Conservation (phyloP, 441 rosid species). For the Eruca vesicaria region DNA sequence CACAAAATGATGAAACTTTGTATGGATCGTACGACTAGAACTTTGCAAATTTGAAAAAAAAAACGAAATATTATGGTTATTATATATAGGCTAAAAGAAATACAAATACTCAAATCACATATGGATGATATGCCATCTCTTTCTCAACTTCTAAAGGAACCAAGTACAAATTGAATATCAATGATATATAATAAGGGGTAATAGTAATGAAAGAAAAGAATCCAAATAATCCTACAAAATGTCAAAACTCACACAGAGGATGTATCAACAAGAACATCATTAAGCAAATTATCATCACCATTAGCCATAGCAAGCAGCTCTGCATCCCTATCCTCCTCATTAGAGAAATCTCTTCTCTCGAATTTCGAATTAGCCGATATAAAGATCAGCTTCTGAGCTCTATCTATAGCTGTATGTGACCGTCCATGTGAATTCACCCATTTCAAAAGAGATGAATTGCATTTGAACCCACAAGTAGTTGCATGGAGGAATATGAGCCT, state of each 20-base stretch:
- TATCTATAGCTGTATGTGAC: slow-evolving; percentile 60
- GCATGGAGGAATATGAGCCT: slow-evolving; percentile 95
- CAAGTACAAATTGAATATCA: slow-evolving; percentile 45
- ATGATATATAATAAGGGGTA: slow-evolving; percentile 9
- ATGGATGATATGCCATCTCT: slow-evolving; percentile 3
- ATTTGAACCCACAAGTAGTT: slow-evolving; percentile 80
- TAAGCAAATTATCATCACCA: slow-evolving; percentile 85
- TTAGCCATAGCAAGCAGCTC: slow-evolving; percentile 76
- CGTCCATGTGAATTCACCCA: slow-evolving; percentile 70
- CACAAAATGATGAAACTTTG: not conserved
- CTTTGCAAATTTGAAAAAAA: not conserved
- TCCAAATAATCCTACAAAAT: slow-evolving; percentile 74
- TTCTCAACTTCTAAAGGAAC: slow-evolving; percentile 45
- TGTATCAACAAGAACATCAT: slow-evolving; percentile 82
- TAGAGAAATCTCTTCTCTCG: slow-evolving; percentile 72
- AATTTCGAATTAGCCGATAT: slow-evolving; percentile 86
- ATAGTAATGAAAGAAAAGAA: slow-evolving; percentile 51
- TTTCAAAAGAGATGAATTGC: slow-evolving; percentile 77
- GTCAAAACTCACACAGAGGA: slow-evolving; percentile 62
- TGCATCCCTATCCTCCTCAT: slow-evolving; percentile 85
- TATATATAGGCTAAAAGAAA: slow-evolving; percentile 17
- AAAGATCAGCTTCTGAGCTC: slow-evolving; percentile 83
- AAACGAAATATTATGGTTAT: not conserved
- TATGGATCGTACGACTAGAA: not conserved
- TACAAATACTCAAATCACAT: slow-evolving; percentile 18